These are phyloP conservation scores for Brassica incana DNA, from an alignment of 345 rosid species.

Conservation along the genomic window DNA sequence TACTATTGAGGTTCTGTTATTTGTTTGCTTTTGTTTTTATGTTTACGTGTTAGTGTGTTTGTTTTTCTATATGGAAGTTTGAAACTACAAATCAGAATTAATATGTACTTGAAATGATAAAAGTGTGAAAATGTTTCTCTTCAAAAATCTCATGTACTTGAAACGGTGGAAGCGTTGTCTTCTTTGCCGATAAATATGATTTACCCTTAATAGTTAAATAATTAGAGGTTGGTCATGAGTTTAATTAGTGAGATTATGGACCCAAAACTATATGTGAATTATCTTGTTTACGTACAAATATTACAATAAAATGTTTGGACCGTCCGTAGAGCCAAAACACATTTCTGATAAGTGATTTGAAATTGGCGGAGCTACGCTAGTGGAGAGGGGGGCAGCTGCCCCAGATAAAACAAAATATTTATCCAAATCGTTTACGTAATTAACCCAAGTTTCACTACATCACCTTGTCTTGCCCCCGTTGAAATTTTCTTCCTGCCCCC, in stretches of 20 bases:
- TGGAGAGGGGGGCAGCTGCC: too few species aligned
- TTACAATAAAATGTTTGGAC: neutral
- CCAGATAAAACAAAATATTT: too few species aligned
- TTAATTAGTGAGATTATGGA: neutral
- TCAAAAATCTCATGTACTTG: neutral
- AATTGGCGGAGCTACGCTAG: too few species aligned
- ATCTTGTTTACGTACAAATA: neutral
- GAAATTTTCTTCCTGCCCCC: too few species aligned
- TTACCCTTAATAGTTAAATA: neutral
- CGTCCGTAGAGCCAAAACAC: constrained; percentile 6
- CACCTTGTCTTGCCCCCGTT: too few species aligned
- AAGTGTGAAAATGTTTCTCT: neutral
- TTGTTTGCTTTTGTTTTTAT: neutral
- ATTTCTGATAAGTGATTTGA: constrained; percentile 17
- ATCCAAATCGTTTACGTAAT: too few species aligned
- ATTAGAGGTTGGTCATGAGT: neutral
- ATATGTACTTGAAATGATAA: neutral
- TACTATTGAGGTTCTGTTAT: constrained; percentile 1
- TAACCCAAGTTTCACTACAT: too few species aligned
- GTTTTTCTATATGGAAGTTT: neutral
- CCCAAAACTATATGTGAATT: neutral
- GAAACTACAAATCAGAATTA: neutral
- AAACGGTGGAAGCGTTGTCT: neutral
- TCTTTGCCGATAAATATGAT: neutral
- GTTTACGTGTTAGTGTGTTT: neutral